Conservation (phyloP, 768 basidiomycete genomes). For the Vararia minispora region DNA sequence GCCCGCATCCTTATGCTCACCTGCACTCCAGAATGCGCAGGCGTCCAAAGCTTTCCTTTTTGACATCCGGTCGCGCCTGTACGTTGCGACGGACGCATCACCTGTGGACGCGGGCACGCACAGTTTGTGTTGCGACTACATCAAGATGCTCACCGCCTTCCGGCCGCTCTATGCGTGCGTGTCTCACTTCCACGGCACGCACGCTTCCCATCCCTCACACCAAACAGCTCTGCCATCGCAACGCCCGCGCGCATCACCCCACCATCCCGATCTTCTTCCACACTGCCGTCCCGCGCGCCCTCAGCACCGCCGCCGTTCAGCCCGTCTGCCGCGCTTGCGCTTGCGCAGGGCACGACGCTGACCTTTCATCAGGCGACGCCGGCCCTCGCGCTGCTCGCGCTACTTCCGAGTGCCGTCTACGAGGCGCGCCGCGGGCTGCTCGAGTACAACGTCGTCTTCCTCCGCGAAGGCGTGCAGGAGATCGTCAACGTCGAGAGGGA, state of each 20-base stretch:
- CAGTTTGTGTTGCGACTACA: constrained; percentile 83
- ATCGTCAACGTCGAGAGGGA: constrained; percentile 71
- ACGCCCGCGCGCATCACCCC: constrained; percentile 1
- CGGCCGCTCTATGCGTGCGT: constrained; percentile 74
- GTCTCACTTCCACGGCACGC: constrained; percentile 6
- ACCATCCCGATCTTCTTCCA: constrained; percentile 5
- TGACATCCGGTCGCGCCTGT: constrained; percentile 73
- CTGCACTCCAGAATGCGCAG: constrained; percentile 62
- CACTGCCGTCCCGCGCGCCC: constrained; percentile 12
- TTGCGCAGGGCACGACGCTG: constrained; percentile 63
- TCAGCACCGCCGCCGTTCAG: constrained; percentile 39
- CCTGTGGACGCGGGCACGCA: constrained; percentile 85
- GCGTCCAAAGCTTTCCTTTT: constrained; percentile 93
- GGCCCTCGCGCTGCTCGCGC: constrained; percentile 57
- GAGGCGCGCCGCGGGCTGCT: constrained; percentile 65
- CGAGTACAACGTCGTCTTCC: constrained; percentile 82
- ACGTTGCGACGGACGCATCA: constrained; percentile 89
- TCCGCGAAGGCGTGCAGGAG: constrained; percentile 73
- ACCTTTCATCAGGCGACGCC: constrained; percentile 76
- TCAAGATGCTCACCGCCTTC: constrained; percentile 80
- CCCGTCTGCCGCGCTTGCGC: constrained; percentile 55
- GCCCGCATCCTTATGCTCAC: too few relatives aligned
- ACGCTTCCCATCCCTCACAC: constrained; percentile 3
- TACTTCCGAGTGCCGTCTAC: constrained; percentile 63
- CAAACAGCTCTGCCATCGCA: not conserved